These are phyloP conservation scores for Mycosphaerella sp. DNA, from an alignment of 2,329 filamentous ascomycete species.

Conservation along the genomic window DNA sequence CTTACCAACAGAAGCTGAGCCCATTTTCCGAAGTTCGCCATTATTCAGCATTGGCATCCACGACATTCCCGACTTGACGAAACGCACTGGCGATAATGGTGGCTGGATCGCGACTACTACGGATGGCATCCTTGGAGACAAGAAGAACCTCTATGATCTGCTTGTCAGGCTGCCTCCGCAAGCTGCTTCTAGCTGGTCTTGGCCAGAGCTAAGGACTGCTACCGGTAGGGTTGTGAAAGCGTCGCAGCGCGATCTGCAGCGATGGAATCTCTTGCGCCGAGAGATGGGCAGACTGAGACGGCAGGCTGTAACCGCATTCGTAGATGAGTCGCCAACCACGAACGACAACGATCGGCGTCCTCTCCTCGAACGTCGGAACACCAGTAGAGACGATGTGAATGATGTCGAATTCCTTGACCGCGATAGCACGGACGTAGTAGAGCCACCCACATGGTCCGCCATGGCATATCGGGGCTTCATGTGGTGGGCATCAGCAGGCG, in stretches of 20 bases:
- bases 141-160: slow-evolving; percentile 81
- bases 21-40: slow-evolving; percentile 61
- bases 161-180: slow-evolving; percentile 57
- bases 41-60: slow-evolving; percentile 93
- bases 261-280: slow-evolving; percentile 61
- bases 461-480: slow-evolving; percentile 77
- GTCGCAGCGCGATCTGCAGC: slow-evolving; percentile 80
- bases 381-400: slow-evolving; percentile 8
- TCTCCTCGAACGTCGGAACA: slow-evolving; percentile 24
- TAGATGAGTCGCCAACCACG: slow-evolving; percentile 17
- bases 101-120: slow-evolving; percentile 96
- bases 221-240: slow-evolving; percentile 65
- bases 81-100: slow-evolving; percentile 39
- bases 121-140: slow-evolving; percentile 83
- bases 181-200: slow-evolving; percentile 34
- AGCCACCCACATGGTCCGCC: slow-evolving; percentile 58
- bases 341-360: slow-evolving; percentile 13
- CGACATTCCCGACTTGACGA: slow-evolving; percentile 73
- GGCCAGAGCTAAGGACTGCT: slow-evolving; percentile 66
- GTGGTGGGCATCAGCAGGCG: slow-evolving; percentile 84
- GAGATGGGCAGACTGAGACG: slow-evolving; percentile 23
- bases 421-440: slow-evolving; percentile 39
- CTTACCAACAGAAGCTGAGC: slow-evolving; percentile 49
- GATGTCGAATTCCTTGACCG: slow-evolving; percentile 19
- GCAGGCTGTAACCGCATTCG: slow-evolving; percentile 32